Conservation (phyloP, 2,329 filamentous ascomycete species). For the Intubia oerlemansii region DNA sequence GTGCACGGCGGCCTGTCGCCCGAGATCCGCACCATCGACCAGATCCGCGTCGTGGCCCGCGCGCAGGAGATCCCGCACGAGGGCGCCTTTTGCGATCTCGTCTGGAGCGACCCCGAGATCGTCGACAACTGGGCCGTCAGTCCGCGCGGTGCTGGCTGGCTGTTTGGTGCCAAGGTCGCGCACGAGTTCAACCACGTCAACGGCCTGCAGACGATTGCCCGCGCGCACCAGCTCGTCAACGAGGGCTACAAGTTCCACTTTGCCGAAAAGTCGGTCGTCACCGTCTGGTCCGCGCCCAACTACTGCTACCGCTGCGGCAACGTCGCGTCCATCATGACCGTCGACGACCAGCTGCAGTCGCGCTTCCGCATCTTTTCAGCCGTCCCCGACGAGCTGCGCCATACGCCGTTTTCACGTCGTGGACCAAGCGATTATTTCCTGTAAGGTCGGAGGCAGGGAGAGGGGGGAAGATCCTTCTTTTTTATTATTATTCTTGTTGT, state of each 20-base stretch:
- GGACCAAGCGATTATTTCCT: slow-evolving; percentile 53
- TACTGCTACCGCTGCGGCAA: slow-evolving; percentile 94
- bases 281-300: slow-evolving; percentile 95
- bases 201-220: slow-evolving; percentile 81
- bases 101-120: slow-evolving; percentile 96
- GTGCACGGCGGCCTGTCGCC: slow-evolving; percentile 83
- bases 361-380: slow-evolving; percentile 86
- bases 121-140: slow-evolving; percentile 92
- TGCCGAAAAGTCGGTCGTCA: slow-evolving; percentile 83
- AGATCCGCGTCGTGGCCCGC: slow-evolving; percentile 95
- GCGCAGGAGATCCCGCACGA: slow-evolving; percentile 97
- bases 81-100: slow-evolving; percentile 91
- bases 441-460: too few relatives aligned
- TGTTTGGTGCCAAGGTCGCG: slow-evolving; percentile 93
- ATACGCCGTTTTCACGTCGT: slow-evolving; percentile 50
- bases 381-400: slow-evolving; percentile 67
- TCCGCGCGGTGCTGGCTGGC: slow-evolving; percentile 88
- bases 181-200: slow-evolving; percentile 97
- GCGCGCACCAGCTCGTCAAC: slow-evolving; percentile 95
- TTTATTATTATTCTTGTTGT: too few relatives aligned
- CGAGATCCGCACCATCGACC: slow-evolving; percentile 91
- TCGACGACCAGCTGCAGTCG: slow-evolving; percentile 65
- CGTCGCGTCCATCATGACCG: slow-evolving; percentile 87
- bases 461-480: too few relatives aligned
- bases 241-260: slow-evolving; percentile 99